Evolutionary conservation across 2,329 filamentous ascomycete genomes (phyloP), one percentile per base, ranked within the genome.

Genomic region (Byssothecium circinans): DNA sequence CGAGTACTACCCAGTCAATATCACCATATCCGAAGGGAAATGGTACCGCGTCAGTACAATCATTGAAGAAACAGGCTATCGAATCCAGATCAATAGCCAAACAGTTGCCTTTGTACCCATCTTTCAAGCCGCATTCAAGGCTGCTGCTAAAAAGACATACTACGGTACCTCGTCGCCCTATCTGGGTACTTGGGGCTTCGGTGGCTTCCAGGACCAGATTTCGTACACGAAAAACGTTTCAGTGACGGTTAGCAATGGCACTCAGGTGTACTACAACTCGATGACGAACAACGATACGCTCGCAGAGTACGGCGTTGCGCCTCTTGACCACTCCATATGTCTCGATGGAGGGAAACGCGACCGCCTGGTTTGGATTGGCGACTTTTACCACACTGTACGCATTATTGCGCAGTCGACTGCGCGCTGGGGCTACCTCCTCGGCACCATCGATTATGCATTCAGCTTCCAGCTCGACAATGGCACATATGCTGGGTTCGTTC

Each of bases 341-440:
- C 56, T 75, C 1, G 73, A 76, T 47, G 72, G 73, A 2, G 65
- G 69, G 0, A 76, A 75, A 49, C 60, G 74, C 5, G 74, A 77
- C 48, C 62, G 73, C 0, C 58, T 74, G 1, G 61, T 74, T 4
- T 76, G 74, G 73, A 61, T 68, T 2, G 73, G 74, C 4, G 73
- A 76, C 47, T 75, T 74, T 43, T 70, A 69, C 33, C 73, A 76
- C 51, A 75, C 75, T 0, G 57, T 66, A 1, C 62, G 67, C 10
- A 65, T 75, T 15, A 56, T 75, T 10, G 61, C 57, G 0, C 58
- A 62, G 1, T 70, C 65, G 7, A 76, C 73, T 1, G 56, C 60
- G 10, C 62, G 68, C 4, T 62, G 50, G n/a, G 72, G 75, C 19
- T 59, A 69, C 15, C 50, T 71, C 2, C 41, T 63, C 0, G 71